Evolutionary conservation across 2,329 filamentous ascomycete species (phyloP).

Genomic region (Aspergillus puulaauensis): DNA sequence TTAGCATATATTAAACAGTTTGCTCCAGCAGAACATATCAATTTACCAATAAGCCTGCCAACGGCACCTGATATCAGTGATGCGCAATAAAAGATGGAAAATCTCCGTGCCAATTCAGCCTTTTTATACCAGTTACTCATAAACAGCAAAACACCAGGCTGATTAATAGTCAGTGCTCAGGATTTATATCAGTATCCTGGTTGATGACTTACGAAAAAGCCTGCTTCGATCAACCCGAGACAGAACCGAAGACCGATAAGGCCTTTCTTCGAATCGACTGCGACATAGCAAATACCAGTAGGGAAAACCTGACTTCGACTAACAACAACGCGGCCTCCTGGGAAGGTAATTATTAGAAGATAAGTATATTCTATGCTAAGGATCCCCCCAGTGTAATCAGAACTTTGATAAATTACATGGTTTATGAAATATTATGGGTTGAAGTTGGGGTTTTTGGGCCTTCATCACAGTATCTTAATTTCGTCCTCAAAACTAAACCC

Average conservation of each 20-base stretch:
- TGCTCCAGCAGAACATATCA: not conserved
- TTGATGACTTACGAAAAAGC: not conserved
- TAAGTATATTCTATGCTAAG: too few relatives aligned
- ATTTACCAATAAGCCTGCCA: not conserved
- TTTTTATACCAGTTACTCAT: not conserved
- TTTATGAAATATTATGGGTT: too few relatives aligned
- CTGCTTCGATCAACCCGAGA: not conserved
- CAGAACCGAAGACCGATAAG: not conserved
- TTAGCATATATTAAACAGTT: not conserved
- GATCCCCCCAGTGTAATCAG: too few relatives aligned
- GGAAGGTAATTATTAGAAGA: too few relatives aligned
- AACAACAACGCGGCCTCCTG: too few relatives aligned
- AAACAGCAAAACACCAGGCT: not conserved
- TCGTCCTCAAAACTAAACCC: too few relatives aligned
- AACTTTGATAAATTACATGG: too few relatives aligned
- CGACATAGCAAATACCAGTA: not conserved
- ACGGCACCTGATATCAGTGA: not conserved
- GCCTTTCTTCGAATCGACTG: not conserved
- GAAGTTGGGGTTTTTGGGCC: too few relatives aligned
- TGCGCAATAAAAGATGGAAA: not conserved
- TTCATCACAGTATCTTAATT: too few relatives aligned
- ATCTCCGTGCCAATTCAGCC: not conserved
- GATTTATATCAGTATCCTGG: not conserved
- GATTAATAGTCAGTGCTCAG: not conserved
- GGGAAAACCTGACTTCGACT: too few relatives aligned